Conservation (phyloP, 2,329 filamentous ascomycete genomes). For the Fusarium sp. region DNA sequence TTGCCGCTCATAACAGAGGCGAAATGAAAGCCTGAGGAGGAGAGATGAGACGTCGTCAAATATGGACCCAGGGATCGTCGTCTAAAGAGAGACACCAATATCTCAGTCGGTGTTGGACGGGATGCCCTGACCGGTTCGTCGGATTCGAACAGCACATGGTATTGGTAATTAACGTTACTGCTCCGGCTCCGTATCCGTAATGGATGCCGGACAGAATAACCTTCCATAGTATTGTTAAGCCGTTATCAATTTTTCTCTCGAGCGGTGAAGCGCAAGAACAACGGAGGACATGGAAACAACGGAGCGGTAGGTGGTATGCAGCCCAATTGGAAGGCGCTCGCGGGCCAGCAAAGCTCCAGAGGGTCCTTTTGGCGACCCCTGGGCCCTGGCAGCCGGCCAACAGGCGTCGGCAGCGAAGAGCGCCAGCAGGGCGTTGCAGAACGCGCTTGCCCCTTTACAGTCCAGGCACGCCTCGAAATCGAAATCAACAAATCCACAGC, state of each 20-base stretch:
- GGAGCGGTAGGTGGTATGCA: slow-evolving; percentile 22
- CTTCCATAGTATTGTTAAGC: slow-evolving; percentile 9
- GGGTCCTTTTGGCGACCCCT: slow-evolving; percentile 20
- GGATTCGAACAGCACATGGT: neutral
- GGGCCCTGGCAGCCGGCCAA: slow-evolving; percentile 36
- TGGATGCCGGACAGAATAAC: slow-evolving; percentile 18
- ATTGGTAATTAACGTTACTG: neutral
- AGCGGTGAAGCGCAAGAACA: slow-evolving; percentile 40
- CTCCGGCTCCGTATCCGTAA: neutral
- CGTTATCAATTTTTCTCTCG: slow-evolving; percentile 20
- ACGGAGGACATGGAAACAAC: slow-evolving; percentile 14
- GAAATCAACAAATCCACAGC: slow-evolving; percentile 53
- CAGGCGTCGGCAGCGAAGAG: slow-evolving; percentile 35
- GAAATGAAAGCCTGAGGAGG: slow-evolving; percentile 23
- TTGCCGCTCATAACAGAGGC: slow-evolving; percentile 17
- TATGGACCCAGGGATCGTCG: slow-evolving; percentile 44
- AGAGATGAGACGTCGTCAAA: slow-evolving; percentile 42
- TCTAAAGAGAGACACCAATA: slow-evolving; percentile 28
- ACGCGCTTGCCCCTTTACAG: slow-evolving; percentile 52
- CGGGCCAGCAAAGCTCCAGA: slow-evolving; percentile 12
- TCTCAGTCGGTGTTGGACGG: slow-evolving; percentile 5
- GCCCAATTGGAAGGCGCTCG: slow-evolving; percentile 6
- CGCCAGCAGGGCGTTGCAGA: slow-evolving; percentile 41
- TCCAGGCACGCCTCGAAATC: slow-evolving; percentile 48
- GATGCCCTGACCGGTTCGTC: neutral